Base-by-base conservation (phyloP, 345 rosid species). In the Hirschfeldia incana region DNA sequence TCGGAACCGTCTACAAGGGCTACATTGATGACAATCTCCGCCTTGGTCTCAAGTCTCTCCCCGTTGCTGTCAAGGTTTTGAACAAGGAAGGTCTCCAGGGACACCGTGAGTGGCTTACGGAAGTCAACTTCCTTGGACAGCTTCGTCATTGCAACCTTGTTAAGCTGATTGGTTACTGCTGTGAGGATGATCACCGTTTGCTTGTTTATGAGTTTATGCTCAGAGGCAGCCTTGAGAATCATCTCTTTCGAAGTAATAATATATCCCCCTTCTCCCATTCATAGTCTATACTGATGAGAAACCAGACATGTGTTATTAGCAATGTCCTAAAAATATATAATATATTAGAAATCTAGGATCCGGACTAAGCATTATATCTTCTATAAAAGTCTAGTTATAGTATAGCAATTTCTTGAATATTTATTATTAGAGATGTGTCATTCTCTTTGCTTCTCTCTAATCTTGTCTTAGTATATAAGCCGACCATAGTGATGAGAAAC, bases 71-170 rank as follows among this genome's bases (percentile, higher is more conserved):
- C 72, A 94, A 94, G 86, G 98, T 94, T 53, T 92, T 94, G 72
- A 92, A 94, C 86, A 92, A 90, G 87, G 96, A 94, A 81, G 98
- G 98, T 32, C 96, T 87, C 78, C 98, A 94, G 81, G 98, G 98
- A 57, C 97, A 92, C 83, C 97, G 97, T 29, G 98, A 94, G 82
- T 95, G 99, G 99, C 98, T 91, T 77, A 87, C 90, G 4, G 87
- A 85, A 53, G 87, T 89, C 67, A 80, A 83, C 75, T 85, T 87
- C 85, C 91, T 95, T 1, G 98, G 98, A 26, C 94, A 95, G 84
- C 98, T 93, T 27, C 88, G 97, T 83, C 98, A 92, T 89, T 97
- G 92, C n/a, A 91, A 94, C 84, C 89, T 94, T 46, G 97, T 94
- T 60, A 94, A 94, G 83, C 80, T 94, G 86, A 94, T 93, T 76